phyloP scores from a whole-genome alignment of 805 yeast species.

The Spathaspora sp. region DNA sequence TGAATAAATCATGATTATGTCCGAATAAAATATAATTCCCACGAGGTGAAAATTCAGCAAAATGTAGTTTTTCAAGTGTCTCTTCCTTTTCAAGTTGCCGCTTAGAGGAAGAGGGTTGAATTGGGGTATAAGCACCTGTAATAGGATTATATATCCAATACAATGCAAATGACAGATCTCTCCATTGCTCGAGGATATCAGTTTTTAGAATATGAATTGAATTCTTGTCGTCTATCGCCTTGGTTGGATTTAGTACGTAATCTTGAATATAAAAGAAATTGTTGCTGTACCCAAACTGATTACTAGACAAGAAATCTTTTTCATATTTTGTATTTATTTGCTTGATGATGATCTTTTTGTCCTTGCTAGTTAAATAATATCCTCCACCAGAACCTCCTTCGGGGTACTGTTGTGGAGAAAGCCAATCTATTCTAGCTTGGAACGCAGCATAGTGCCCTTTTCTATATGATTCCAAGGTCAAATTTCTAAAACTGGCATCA shows the following conservation, averaged over 20 bases:
- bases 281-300: conserved; percentile 41
- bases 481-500: conserved; percentile 20
- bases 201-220: conserved; percentile 53
- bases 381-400: conserved; percentile 17
- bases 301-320: conserved; percentile 23
- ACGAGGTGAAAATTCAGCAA: conserved; percentile 61
- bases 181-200: conserved; percentile 42
- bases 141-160: conserved; percentile 35
- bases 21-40: conserved; percentile 57
- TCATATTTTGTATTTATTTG: conserved; percentile 24
- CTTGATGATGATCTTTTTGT: conserved; percentile 16
- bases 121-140: conserved; percentile 25
- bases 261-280: conserved; percentile 26
- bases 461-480: conserved; percentile 22
- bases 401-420: conserved; percentile 29
- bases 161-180: conserved; percentile 33
- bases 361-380: conserved; percentile 20
- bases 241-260: conserved; percentile 35
- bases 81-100: conserved; percentile 8
- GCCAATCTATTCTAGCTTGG: conserved; percentile 22
- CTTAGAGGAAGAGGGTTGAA: conserved; percentile 21
- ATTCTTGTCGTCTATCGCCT: conserved; percentile 40
- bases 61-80: conserved; percentile 33
- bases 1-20: conserved; percentile 50
- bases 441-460: conserved; percentile 19